A percentile compares a stretch with the other conserved stretches of the same genome.
These are phyloP conservation scores for Phialophora chinensis DNA, from an alignment of 2,329 filamentous ascomycete genomes.

Conservation along the genomic window DNA sequence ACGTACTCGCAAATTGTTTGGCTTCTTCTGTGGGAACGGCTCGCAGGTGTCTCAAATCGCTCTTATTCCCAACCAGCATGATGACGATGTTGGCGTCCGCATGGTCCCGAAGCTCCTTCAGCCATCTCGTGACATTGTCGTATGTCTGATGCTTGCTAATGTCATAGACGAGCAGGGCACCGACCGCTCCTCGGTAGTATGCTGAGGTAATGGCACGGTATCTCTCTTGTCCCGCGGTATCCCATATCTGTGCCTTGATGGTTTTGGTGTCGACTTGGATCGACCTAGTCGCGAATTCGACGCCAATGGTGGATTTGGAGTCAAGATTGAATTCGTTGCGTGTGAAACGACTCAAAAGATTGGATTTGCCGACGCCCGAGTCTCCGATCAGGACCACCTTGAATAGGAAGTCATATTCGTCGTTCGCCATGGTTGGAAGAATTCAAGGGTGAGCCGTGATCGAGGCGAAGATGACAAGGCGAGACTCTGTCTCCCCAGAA, in stretches of 20 bases:
- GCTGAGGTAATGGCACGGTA: constrained; percentile 99
- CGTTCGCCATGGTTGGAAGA: constrained; percentile 63
- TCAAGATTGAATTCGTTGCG: constrained; percentile 99
- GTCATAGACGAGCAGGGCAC: constrained; percentile 97
- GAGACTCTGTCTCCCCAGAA: neutral
- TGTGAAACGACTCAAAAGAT: constrained; percentile 98
- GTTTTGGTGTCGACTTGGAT: constrained; percentile 99
- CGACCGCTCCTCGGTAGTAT: constrained; percentile 97
- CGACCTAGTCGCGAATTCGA: constrained; percentile 97
- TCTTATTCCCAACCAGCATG: constrained; percentile 99
- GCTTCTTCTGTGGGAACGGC: constrained; percentile 97
- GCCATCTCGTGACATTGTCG: constrained; percentile 97
- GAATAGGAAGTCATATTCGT: constrained; percentile 99
- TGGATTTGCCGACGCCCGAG: constrained; percentile 99
- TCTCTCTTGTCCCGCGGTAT: constrained; percentile 97
- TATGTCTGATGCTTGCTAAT: constrained; percentile 99
- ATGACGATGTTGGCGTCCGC: constrained; percentile 99
- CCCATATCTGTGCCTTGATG: constrained; percentile 99
- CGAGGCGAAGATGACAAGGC: constrained; percentile 2
- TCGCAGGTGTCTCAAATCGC: constrained; percentile 97
- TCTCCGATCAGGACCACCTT: constrained; percentile 99
- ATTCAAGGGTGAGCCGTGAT: constrained; percentile 5
- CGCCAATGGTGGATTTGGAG: constrained; percentile 99
- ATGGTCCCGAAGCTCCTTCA: constrained; percentile 98
- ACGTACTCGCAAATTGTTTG: constrained; percentile 92